These are phyloP conservation scores for Solanum sejunctum DNA, from an alignment of 257 asterid genomes.

Conservation along the genomic window DNA sequence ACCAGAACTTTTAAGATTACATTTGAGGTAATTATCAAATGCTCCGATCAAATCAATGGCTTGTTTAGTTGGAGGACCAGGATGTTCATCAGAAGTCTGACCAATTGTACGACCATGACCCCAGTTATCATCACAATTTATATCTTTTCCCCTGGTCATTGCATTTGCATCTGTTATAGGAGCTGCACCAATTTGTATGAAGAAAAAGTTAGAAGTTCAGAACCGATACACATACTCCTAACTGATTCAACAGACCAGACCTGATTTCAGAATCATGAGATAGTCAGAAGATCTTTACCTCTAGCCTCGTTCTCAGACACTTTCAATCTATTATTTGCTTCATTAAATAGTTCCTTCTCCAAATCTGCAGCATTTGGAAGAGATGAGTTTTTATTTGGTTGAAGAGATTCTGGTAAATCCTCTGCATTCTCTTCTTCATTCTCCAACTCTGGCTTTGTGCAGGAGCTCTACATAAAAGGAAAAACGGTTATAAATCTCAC, in stretches of 20 bases:
- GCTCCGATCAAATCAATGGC: conserved; percentile 88
- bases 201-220: neutral
- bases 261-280: neutral
- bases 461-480: conserved; percentile 54
- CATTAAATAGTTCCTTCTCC: conserved; percentile 16
- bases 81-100: conserved; percentile 20
- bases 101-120: conserved; percentile 8
- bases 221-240: neutral
- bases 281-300: conserved; percentile 15
- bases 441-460: conserved; percentile 61
- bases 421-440: conserved; percentile 31
- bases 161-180: conserved; percentile 5
- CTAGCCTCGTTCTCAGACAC: conserved; percentile 13
- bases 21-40: conserved; percentile 43
- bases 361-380: conserved; percentile 12
- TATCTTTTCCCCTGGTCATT: conserved; percentile 17
- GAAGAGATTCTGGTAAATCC: conserved; percentile 12
- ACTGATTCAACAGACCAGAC: neutral
- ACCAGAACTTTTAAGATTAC: conserved; percentile 16
- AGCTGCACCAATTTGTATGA: conserved; percentile 4
- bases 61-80: conserved; percentile 19
- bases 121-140: conserved; percentile 6
- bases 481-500: neutral
- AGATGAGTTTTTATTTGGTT: conserved; percentile 16
- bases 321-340: conserved; percentile 9